A percentile compares a stretch with the other conserved stretches of the same genome.
phyloP scores from a whole-genome alignment of 2,329 filamentous ascomycete species.

The Curvularia lunata region DNA sequence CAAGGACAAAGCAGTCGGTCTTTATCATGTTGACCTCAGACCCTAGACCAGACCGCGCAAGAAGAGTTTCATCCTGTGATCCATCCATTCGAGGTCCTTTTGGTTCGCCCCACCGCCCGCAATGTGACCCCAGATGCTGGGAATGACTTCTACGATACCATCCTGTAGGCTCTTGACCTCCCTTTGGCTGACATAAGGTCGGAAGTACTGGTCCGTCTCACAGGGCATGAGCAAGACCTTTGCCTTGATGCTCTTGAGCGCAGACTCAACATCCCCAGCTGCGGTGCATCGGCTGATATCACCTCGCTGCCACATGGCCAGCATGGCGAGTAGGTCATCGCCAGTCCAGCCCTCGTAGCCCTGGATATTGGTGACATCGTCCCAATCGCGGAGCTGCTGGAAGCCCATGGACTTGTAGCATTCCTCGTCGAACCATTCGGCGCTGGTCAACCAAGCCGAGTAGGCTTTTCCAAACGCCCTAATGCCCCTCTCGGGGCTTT shows the following conservation, averaged over 20 bases:
- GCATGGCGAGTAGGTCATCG: constrained; percentile 48
- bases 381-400: constrained; percentile 30
- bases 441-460: constrained; percentile 51
- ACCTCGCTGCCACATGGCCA: constrained; percentile 53
- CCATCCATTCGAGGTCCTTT: constrained; percentile 39
- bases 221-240: constrained; percentile 50
- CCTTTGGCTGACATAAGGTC: constrained; percentile 47
- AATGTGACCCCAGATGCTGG: constrained; percentile 52
- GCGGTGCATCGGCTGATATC: constrained; percentile 45
- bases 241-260: constrained; percentile 48
- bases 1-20: background rate
- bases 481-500: constrained; percentile 46
- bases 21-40: background rate
- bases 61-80: constrained; percentile 21
- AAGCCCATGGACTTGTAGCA: constrained; percentile 47
- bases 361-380: constrained; percentile 32
- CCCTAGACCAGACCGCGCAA: constrained; percentile 7
- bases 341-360: constrained; percentile 40
- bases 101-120: constrained; percentile 48
- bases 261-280: constrained; percentile 34
- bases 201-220: constrained; percentile 52
- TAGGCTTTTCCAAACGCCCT: constrained; percentile 50
- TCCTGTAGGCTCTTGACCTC: constrained; percentile 46
- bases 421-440: constrained; percentile 51
- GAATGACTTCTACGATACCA: constrained; percentile 42